A percentile compares a stretch with the other conserved stretches of the same genome.
These are phyloP conservation scores for Wickerhamomyces chaumierensis DNA, from an alignment of 805 yeast genomes.

Conservation along the genomic window DNA sequence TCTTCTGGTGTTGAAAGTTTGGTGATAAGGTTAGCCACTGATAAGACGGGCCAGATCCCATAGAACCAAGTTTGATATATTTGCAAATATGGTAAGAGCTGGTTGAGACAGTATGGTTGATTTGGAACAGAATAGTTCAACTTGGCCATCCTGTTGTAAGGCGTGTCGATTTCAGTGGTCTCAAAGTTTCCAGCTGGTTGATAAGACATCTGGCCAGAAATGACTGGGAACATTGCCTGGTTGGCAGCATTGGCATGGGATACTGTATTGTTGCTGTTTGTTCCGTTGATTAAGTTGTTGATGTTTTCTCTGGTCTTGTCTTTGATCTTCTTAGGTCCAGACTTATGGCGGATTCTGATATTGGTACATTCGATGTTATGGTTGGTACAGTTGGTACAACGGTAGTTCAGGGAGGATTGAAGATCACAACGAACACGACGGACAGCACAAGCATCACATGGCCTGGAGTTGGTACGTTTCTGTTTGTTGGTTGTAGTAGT, in stretches of 20 bases:
- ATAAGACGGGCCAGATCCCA: constrained; percentile 17
- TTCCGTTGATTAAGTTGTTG: constrained; percentile 2
- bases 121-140: background rate
- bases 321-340: constrained; percentile 16
- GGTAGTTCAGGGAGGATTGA: constrained; percentile 5
- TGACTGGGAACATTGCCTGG: no score
- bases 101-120: constrained; percentile 8
- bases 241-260: no score
- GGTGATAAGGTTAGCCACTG: constrained; percentile 9
- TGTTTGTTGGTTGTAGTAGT: background rate
- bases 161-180: background rate
- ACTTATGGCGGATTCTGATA: constrained; percentile 14
- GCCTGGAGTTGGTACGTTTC: constrained; percentile 7
- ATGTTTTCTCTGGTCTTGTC: constrained; percentile 14
- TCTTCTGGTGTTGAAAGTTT: constrained; percentile 4
- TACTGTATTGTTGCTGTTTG: no score
- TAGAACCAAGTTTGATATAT: constrained; percentile 18
- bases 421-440: constrained; percentile 17
- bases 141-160: background rate
- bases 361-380: constrained; percentile 15
- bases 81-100: constrained; percentile 14
- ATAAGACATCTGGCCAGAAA: background rate
- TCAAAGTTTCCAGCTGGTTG: background rate
- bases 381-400: constrained; percentile 14
- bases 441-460: constrained; percentile 19